phyloP scores from a whole-genome alignment of 805 yeast genomes.

The Starmerella stellata region DNA sequence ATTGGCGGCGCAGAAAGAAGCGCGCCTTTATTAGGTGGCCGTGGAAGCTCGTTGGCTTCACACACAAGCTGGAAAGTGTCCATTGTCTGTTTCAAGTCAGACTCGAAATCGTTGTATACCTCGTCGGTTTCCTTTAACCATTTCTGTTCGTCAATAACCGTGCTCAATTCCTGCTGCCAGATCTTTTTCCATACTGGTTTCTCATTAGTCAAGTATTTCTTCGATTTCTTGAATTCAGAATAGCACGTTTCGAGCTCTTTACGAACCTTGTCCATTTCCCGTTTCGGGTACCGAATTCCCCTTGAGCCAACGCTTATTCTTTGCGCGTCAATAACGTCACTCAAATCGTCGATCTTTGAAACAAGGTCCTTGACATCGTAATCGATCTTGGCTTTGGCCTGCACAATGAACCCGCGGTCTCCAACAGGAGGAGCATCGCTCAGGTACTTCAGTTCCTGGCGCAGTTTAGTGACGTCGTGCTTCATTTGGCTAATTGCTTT shows the following conservation, averaged over 20 bases:
- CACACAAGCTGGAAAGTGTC: constrained; percentile 63
- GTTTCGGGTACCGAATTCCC: constrained; percentile 63
- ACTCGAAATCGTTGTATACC: constrained; percentile 55
- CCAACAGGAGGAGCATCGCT: constrained; percentile 23
- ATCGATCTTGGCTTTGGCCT: constrained; percentile 54
- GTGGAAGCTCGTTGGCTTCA: constrained; percentile 11
- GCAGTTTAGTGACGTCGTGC: constrained; percentile 28
- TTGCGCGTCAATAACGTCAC: constrained; percentile 75
- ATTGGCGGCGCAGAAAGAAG: constrained; percentile 27
- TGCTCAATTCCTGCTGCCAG: constrained; percentile 82
- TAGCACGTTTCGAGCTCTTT: constrained; percentile 49
- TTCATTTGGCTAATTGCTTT: constrained; percentile 29
- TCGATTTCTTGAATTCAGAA: constrained; percentile 33
- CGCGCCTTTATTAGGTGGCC: constrained; percentile 11
- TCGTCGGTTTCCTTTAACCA: constrained; percentile 81
- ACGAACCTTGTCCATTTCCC: constrained; percentile 47
- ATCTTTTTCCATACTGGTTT: constrained; percentile 73
- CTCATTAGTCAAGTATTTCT: constrained; percentile 46
- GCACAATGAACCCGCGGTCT: constrained; percentile 45
- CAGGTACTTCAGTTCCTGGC: constrained; percentile 33
- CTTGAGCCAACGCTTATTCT: constrained; percentile 82
- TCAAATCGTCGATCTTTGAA: constrained; percentile 73
- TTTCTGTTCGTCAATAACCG: constrained; percentile 85
- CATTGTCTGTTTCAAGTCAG: constrained; percentile 60
- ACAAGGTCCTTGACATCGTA: constrained; percentile 57